Conservation (phyloP, 495 filamentous ascomycete species). For the Daldinia concentrica region DNA sequence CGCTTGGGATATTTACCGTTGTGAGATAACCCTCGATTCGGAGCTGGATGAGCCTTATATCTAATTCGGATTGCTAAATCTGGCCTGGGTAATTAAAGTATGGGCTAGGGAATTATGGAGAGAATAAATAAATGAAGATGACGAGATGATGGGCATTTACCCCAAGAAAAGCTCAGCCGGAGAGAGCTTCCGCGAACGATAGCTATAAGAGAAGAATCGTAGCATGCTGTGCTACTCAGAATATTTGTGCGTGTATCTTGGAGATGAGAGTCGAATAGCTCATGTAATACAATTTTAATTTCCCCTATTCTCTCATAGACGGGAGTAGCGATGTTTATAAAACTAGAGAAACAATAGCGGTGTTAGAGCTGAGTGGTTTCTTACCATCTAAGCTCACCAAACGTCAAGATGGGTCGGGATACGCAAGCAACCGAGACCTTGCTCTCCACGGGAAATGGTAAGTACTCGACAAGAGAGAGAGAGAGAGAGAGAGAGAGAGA, state of each 20-base stretch:
- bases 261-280: background rate
- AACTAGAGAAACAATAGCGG: background rate
- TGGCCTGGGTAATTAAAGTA: slow-evolving; percentile 22
- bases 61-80: slow-evolving; percentile 18
- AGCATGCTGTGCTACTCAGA: background rate
- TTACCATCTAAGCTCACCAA: background rate
- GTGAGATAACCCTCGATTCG: slow-evolving; percentile 15
- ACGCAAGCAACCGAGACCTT: slow-evolving; percentile 9
- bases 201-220: slow-evolving; percentile 9
- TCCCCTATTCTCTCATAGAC: background rate
- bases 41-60: slow-evolving; percentile 1
- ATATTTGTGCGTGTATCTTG: background rate
- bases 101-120: background rate
- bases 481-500: no score
- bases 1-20: slow-evolving; percentile 20
- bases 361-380: background rate
- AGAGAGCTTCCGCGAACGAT: slow-evolving; percentile 14
- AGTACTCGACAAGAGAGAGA: background rate
- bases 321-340: background rate
- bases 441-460: slow-evolving; percentile 28
- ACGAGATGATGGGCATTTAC: slow-evolving; percentile 15
- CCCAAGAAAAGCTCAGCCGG: slow-evolving; percentile 18
- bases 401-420: slow-evolving; percentile 29
- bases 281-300: background rate
- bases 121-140: background rate